phyloP scores from a whole-genome alignment of 495 filamentous ascomycete species.

The Tuber calosporum region DNA sequence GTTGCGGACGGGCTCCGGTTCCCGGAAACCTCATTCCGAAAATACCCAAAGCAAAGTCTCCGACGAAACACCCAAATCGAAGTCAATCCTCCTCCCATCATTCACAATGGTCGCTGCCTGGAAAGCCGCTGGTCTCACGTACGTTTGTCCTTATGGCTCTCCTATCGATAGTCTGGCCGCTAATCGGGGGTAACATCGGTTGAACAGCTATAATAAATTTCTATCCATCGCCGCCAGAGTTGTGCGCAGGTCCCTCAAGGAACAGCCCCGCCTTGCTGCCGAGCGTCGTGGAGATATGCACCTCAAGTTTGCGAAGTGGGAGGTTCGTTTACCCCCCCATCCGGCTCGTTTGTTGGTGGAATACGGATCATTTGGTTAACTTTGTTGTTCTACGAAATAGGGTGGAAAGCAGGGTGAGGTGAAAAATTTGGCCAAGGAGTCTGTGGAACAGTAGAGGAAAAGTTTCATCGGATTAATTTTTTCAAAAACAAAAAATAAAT shows the following conservation, averaged over 20 bases:
- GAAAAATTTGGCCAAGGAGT: slow-evolving; percentile 66
- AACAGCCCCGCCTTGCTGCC: slow-evolving; percentile 72
- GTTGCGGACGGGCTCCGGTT: background rate
- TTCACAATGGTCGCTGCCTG: slow-evolving; percentile 94
- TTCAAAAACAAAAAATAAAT: slow-evolving; percentile 4
- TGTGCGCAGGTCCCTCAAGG: slow-evolving; percentile 88
- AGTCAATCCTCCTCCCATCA: slow-evolving; percentile 16
- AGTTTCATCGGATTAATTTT: background rate
- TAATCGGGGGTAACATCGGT: slow-evolving; percentile 19
- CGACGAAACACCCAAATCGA: slow-evolving; percentile 26
- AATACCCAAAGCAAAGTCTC: slow-evolving; percentile 22
- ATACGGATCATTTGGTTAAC: slow-evolving; percentile 12
- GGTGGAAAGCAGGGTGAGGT: slow-evolving; percentile 92
- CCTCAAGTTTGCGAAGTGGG: slow-evolving; percentile 90
- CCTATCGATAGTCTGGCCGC: slow-evolving; percentile 13
- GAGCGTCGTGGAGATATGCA: slow-evolving; percentile 89
- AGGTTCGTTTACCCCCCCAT: slow-evolving; percentile 50
- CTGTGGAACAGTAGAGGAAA: slow-evolving; percentile 43
- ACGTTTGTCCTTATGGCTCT: slow-evolving; percentile 43
- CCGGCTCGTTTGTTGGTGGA: slow-evolving; percentile 7
- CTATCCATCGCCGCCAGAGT: slow-evolving; percentile 67
- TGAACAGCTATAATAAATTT: slow-evolving; percentile 72
- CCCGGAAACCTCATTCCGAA: slow-evolving; percentile 19
- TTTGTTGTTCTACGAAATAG: slow-evolving; percentile 46
- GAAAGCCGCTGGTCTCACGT: slow-evolving; percentile 97